Percentiles rank a stretch among this genome's conserved stretches.
phyloP scores from a whole-genome alignment of 768 basidiomycete genomes.

The Trametes cinnabarina region DNA sequence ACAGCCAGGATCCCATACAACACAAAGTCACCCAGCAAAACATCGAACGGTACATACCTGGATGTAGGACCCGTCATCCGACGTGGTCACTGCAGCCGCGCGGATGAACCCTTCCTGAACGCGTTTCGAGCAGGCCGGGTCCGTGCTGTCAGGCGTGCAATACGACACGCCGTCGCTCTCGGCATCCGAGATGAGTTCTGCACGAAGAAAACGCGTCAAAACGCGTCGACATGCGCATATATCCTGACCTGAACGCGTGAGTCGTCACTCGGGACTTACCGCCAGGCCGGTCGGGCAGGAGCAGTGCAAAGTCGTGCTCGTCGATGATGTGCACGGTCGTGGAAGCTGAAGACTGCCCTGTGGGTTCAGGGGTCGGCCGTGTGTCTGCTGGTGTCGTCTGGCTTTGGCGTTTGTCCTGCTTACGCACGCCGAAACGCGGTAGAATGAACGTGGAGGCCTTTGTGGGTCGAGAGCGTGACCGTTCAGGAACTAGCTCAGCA shows the following conservation, averaged over 20 bases:
- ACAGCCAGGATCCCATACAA: neutral
- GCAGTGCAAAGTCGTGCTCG: constrained; percentile 33
- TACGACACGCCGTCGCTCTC: constrained; percentile 38
- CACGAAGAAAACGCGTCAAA: neutral
- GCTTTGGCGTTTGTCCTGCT: constrained; percentile 8
- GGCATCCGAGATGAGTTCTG: constrained; percentile 41
- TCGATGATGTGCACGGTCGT: constrained; percentile 38
- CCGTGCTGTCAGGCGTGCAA: constrained; percentile 32
- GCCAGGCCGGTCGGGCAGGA: constrained; percentile 32
- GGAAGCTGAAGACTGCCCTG: constrained; percentile 30
- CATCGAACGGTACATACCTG: constrained; percentile 31
- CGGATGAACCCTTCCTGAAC: constrained; percentile 39
- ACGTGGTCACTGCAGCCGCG: constrained; percentile 33
- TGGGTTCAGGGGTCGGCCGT: constrained; percentile 41
- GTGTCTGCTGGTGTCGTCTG: constrained; percentile 17
- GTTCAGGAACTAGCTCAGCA: no score
- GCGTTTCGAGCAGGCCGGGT: constrained; percentile 26
- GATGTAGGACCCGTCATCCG: constrained; percentile 39
- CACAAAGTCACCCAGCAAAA: neutral
- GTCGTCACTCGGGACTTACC: constrained; percentile 25
- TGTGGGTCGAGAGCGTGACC: neutral
- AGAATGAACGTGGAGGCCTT: neutral
- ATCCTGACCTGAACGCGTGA: neutral
- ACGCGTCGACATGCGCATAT: neutral
- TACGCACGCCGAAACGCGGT: neutral